These are phyloP conservation scores for Corinectria fuckeliana DNA, from an alignment of 2,329 filamentous ascomycete genomes.

Conservation along the genomic window DNA sequence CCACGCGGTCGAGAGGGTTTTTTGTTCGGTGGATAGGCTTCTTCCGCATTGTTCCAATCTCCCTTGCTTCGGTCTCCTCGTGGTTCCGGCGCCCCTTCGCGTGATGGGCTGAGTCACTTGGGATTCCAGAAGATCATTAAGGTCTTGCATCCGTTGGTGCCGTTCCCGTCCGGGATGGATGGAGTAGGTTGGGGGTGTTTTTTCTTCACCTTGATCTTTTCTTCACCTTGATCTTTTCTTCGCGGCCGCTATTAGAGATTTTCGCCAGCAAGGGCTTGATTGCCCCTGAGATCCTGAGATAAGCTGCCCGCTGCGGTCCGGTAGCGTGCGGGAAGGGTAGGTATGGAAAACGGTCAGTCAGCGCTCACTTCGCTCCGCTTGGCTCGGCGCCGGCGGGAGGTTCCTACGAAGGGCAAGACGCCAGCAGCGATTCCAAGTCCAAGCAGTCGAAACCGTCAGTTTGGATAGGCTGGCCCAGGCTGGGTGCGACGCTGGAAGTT, in stretches of 20 bases:
- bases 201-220: too few species aligned
- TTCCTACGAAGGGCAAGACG: constrained; percentile 3
- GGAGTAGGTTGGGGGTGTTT: too few species aligned
- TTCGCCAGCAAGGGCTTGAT: neutral
- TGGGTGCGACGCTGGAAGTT: neutral
- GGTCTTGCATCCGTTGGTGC: constrained; percentile 4
- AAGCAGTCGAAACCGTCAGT: too few species aligned
- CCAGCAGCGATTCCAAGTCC: too few species aligned
- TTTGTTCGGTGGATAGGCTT: constrained; percentile 6
- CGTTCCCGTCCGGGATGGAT: neutral
- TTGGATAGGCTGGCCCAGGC: too few species aligned
- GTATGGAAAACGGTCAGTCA: neutral
- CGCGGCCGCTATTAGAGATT: neutral
- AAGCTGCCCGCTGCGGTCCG: constrained; percentile 16
- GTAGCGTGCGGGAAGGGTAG: constrained; percentile 23
- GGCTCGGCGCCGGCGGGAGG: constrained; percentile 22
- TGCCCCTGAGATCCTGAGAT: constrained; percentile 34
- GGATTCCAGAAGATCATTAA: neutral
- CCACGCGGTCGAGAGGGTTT: constrained; percentile 23
- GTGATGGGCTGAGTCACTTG: constrained; percentile 2
- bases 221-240: too few species aligned
- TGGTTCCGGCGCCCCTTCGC: neutral
- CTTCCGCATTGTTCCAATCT: constrained; percentile 4
- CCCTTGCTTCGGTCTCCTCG: constrained; percentile 10
- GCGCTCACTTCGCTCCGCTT: neutral